Evolutionary conservation across 257 asterid genomes (phyloP).

Genomic region (Schizonepeta tenuifolia): DNA sequence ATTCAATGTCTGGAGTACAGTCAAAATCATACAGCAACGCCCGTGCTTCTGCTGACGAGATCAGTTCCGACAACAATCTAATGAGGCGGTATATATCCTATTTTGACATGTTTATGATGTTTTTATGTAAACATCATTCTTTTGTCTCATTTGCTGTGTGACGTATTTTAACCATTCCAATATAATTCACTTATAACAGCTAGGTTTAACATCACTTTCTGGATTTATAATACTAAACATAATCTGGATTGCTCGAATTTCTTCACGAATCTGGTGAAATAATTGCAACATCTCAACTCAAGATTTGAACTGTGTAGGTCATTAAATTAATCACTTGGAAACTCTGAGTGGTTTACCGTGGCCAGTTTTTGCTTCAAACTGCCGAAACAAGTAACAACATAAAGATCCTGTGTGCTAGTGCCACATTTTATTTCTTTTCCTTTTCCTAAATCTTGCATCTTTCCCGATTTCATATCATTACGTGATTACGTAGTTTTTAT

Average conservation of each 20-base stretch:
- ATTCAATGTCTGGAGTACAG: constrained; percentile 47
- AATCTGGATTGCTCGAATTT: not conserved
- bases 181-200: constrained; percentile 1
- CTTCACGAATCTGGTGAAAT: not conserved
- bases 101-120: constrained; percentile 31
- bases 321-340: not conserved
- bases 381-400: not conserved
- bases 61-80: constrained; percentile 41
- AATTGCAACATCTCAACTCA: not conserved
- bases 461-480: not conserved
- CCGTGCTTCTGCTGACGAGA: constrained; percentile 44
- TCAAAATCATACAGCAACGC: constrained; percentile 37
- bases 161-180: not conserved
- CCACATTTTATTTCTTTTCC: not conserved
- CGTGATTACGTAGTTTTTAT: not conserved
- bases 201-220: not conserved
- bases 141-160: constrained; percentile 22
- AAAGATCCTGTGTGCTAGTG: not conserved
- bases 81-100: constrained; percentile 58
- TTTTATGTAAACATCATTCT: constrained; percentile 11
- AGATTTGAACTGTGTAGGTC: not conserved
- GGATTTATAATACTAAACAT: not conserved
- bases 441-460: not conserved
- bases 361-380: constrained; percentile 13
- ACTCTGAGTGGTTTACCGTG: not conserved